Evolutionary conservation across 129 eudicot species (phyloP), one percentile per base, ranked within the genome.

Genomic region (Escallonia herrerae): DNA sequence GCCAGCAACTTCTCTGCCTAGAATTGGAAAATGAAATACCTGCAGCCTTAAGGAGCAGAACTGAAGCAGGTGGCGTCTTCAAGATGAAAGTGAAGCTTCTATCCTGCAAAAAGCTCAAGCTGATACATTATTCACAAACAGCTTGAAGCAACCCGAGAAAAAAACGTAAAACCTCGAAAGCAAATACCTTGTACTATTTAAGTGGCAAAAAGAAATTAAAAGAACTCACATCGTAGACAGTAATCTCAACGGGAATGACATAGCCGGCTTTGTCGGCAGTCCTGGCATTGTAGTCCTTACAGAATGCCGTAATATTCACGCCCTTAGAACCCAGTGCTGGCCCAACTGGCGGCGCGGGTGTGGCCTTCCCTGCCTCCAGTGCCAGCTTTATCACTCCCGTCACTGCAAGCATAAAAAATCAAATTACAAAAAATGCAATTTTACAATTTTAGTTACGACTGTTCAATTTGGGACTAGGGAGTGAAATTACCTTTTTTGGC

Each of bases 31-130:
- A 45, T 48, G 63, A 8, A 46, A 55, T 82, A 94, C 99, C 99
- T 72, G 95, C 95, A 81, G 99, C 97, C 76, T 94, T 94, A 55
- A 89, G 91, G 56, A 94, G 83, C 72, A 94, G 75, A 78, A 94
- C 90, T 8, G 99, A 94, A 64, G 99, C 99, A 72, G 99, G 99
- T 47, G 99, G 99, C 12, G 99, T 94, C 84, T 94, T 94, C 83
- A 94, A 74, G 72, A 94, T 78, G 65, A 94, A 94, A 46, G 99
- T 89, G 78, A 94, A 86, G 70, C 99, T 94, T 59, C 84, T 89
- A 68, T 94, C 99, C 99, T 94, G 79, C 33, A 22, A 8, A 77
- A 66, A 54, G 9, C 58, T 22, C 37, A 48, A 56, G 11, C 55
- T 14, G 44, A 53, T 9, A 43, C 6, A 50, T 11, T 46, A n/a